A percentile compares a stretch with the other conserved stretches of the same genome.
These are phyloP conservation scores for Aspergillus piperis DNA, from an alignment of 2,329 filamentous ascomycete genomes.

Conservation along the genomic window DNA sequence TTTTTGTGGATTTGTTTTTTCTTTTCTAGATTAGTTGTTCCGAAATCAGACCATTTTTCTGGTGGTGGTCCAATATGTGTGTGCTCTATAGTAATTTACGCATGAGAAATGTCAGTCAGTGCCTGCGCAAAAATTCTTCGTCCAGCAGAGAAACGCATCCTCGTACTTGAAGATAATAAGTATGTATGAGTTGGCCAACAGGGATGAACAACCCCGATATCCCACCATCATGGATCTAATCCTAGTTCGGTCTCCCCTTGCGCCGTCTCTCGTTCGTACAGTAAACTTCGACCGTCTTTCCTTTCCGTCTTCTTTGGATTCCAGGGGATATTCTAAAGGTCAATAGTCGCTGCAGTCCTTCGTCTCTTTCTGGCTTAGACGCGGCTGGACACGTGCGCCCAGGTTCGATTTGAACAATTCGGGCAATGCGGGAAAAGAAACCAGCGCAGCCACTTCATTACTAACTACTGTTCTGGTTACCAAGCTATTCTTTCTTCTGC, in stretches of 20 bases:
- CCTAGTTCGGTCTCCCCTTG: neutral
- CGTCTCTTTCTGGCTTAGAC: neutral
- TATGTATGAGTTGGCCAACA: neutral
- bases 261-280: neutral
- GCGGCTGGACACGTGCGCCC: neutral
- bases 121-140: neutral
- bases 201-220: neutral
- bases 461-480: too few species aligned
- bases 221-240: neutral
- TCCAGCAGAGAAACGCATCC: neutral
- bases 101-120: neutral
- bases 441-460: neutral
- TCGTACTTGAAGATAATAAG: neutral
- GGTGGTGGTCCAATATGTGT: neutral
- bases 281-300: constrained; percentile 1
- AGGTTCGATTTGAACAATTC: neutral
- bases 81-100: too few species aligned
- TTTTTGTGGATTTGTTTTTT: neutral
- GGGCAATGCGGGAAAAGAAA: too few species aligned
- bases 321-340: constrained; percentile 5
- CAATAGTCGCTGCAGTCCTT: neutral
- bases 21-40: neutral
- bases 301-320: neutral
- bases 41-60: neutral
- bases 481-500: neutral